phyloP scores from a whole-genome alignment of 164 flowering plant species.

The Aristolochia fimbriata region DNA sequence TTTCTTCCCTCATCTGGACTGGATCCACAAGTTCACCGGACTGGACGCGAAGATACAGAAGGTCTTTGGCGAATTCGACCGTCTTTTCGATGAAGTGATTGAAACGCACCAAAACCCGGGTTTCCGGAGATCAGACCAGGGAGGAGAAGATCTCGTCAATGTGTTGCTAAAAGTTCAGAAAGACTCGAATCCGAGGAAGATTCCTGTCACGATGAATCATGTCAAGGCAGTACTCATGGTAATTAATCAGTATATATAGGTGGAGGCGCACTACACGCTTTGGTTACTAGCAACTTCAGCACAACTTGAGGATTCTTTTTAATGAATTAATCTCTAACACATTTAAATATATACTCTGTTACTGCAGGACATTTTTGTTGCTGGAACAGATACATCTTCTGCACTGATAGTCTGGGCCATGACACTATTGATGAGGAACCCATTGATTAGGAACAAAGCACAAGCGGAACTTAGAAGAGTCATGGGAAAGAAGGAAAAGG shows the following conservation, averaged over 20 bases:
- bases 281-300: too few relatives aligned
- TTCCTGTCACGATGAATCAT: neutral
- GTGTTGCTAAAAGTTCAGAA: neutral
- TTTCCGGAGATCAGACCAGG: neutral
- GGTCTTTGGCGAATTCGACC: neutral
- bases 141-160: neutral
- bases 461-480: constrained; percentile 17
- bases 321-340: too few relatives aligned
- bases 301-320: too few relatives aligned
- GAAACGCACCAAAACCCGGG: neutral
- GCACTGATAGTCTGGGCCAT: constrained; percentile 26
- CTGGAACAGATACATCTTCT: constrained; percentile 24
- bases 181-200: neutral
- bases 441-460: constrained; percentile 17
- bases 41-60: constrained; percentile 4
- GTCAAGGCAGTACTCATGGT: constrained; percentile 1
- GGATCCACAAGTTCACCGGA: constrained; percentile 12
- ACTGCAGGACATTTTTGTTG: constrained; percentile 25
- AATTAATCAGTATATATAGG: too few relatives aligned
- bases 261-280: too few relatives aligned
- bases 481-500: constrained; percentile 6
- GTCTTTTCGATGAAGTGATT: neutral
- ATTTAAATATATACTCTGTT: too few relatives aligned
- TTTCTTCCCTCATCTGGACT: constrained; percentile 8
- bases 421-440: constrained; percentile 25